Percentiles rank a stretch among this genome's conserved stretches.
Evolutionary conservation across 768 basidiomycete species (phyloP).

Genomic region (Suillus clintonianus): DNA sequence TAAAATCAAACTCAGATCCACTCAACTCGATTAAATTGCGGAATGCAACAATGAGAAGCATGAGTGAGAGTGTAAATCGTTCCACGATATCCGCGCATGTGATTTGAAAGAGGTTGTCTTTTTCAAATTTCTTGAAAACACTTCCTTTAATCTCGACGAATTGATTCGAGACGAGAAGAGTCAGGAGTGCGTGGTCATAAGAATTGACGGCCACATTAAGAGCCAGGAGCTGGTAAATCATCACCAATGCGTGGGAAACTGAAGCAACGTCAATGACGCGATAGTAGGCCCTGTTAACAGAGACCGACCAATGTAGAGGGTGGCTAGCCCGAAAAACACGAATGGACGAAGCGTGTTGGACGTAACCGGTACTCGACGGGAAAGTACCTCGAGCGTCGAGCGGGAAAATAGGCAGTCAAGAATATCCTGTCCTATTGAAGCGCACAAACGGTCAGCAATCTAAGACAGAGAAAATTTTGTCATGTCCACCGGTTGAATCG

Average conservation of each 20-base stretch:
- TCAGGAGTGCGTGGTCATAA: conserved; percentile 93
- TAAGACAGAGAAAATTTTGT: conserved; percentile 29
- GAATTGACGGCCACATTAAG: conserved; percentile 98
- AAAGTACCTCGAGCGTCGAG: conserved; percentile 79
- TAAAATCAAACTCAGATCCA: conserved; percentile 83
- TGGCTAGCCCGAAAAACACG: conserved; percentile 80
- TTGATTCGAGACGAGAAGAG: conserved; percentile 94
- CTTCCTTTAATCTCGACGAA: conserved; percentile 99
- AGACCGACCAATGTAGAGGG: conserved; percentile 76
- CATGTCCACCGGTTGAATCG: neutral
- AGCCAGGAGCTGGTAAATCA: conserved; percentile 93
- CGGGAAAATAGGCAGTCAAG: conserved; percentile 95
- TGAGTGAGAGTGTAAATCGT: conserved; percentile 87
- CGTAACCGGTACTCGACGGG: conserved; percentile 60
- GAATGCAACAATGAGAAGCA: conserved; percentile 89
- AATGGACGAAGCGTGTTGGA: conserved; percentile 75
- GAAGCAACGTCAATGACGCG: neutral
- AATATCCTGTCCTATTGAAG: conserved; percentile 96
- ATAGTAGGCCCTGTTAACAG: neutral
- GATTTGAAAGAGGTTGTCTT: conserved; percentile 97
- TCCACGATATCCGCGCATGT: conserved; percentile 99
- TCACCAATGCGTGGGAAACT: conserved; percentile 92
- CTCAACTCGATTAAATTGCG: conserved; percentile 94
- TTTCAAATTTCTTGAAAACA: conserved; percentile 99
- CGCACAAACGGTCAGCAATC: conserved; percentile 94